Evolutionary conservation across 371 early-diverging fungal species (phyloP).

Genomic region (Apophysomyces elegans): DNA sequence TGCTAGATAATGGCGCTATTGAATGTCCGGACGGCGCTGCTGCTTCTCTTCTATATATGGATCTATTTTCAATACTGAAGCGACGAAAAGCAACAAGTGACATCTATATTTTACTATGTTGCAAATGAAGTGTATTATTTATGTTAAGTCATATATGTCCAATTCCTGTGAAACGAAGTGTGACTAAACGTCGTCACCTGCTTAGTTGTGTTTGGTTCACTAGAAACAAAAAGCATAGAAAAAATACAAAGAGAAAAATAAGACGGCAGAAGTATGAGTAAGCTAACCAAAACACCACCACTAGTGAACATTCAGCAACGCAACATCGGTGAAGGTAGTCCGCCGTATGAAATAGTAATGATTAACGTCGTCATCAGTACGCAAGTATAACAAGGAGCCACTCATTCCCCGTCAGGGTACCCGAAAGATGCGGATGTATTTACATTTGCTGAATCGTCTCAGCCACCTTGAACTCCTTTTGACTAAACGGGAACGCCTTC

Average conservation of each 20-base stretch:
- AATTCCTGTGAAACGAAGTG: conserved; percentile 5
- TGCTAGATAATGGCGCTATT: too few relatives aligned
- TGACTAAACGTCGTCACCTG: conserved; percentile 2
- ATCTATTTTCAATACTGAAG: too few relatives aligned
- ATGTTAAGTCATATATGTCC: neutral
- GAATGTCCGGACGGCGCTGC: too few relatives aligned
- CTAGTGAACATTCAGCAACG: conserved; percentile 19
- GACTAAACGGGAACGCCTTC: conserved; percentile 10
- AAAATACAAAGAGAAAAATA: neutral
- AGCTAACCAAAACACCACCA: conserved; percentile 25
- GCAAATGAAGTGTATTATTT: too few relatives aligned
- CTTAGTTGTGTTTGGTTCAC: neutral
- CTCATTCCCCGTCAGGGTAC: conserved; percentile 23
- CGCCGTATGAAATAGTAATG: neutral
- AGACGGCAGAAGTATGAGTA: conserved; percentile 17
- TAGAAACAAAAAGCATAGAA: neutral
- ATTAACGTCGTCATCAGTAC: conserved; percentile 12
- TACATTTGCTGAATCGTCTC: conserved; percentile 22
- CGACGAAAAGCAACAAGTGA: too few relatives aligned
- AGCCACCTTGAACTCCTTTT: conserved; percentile 22
- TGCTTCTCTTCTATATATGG: too few relatives aligned
- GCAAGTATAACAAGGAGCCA: conserved; percentile 23
- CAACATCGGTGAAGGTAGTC: conserved; percentile 16
- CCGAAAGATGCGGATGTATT: conserved; percentile 16
- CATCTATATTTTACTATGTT: too few relatives aligned